Percentiles rank a stretch among this genome's conserved stretches.
phyloP scores from a whole-genome alignment of 306 rosid species.

The Casuarina equisetifolia region DNA sequence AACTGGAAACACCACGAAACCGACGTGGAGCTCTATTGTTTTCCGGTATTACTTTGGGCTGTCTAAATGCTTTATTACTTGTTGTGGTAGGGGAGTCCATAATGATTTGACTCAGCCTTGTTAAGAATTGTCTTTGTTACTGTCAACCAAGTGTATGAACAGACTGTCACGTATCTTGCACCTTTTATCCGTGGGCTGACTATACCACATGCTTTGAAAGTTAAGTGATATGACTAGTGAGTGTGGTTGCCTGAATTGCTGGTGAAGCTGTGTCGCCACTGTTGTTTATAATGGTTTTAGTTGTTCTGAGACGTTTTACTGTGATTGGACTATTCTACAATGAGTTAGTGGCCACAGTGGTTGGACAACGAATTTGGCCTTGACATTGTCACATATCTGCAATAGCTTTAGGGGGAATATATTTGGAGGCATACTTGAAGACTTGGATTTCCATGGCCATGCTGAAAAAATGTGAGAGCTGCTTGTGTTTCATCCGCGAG shows the following conservation, averaged over 20 bases:
- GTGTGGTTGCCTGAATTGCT: constrained; percentile 97
- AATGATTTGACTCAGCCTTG: constrained; percentile 99
- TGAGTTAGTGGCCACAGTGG: constrained; percentile 98
- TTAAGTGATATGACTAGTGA: constrained; percentile 93
- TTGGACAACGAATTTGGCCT: constrained; percentile 97
- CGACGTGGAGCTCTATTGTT: constrained; percentile 73
- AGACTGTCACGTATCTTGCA: constrained; percentile 97
- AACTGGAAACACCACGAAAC: too few relatives aligned
- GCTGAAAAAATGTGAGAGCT: too few relatives aligned
- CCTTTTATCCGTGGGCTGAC: constrained; percentile 98
- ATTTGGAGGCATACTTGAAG: too few relatives aligned
- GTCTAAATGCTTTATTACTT: constrained; percentile 96
- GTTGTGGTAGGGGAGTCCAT: constrained; percentile 95
- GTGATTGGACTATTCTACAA: constrained; percentile 95
- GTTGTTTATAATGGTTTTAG: constrained; percentile 78
- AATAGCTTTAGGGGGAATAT: too few relatives aligned
- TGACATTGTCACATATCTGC: constrained; percentile 79
- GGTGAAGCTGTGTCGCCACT: constrained; percentile 97
- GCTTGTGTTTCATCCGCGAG: too few relatives aligned
- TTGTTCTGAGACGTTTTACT: constrained; percentile 87
- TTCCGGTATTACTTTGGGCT: constrained; percentile 90
- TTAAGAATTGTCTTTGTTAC: constrained; percentile 96
- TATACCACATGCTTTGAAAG: constrained; percentile 98
- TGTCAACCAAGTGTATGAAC: constrained; percentile 98
- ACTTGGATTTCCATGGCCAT: too few relatives aligned